A percentile compares a stretch with the other conserved stretches of the same genome.
phyloP scores from a whole-genome alignment of 106 monocot genomes.

The Dendrobium huoshanense region DNA sequence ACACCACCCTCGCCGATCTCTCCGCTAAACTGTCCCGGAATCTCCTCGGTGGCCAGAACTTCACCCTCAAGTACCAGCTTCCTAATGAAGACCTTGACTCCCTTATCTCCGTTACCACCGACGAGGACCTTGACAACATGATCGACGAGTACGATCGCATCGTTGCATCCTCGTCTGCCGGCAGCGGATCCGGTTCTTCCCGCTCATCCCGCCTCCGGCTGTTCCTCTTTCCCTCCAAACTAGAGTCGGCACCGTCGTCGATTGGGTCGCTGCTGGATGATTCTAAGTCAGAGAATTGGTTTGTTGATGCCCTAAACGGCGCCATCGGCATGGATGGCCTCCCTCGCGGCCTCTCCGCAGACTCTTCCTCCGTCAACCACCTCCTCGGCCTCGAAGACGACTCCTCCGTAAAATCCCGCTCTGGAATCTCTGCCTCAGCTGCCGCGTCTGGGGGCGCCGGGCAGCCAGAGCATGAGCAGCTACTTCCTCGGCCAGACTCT shows the following conservation, averaged over 20 bases:
- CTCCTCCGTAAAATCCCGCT: constrained; percentile 20
- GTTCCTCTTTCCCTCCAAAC: constrained; percentile 68
- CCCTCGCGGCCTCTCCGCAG: constrained; percentile 37
- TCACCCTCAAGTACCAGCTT: constrained; percentile 92
- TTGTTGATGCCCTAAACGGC: constrained; percentile 89
- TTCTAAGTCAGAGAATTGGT: constrained; percentile 90
- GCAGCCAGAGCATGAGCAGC: constrained; percentile 7
- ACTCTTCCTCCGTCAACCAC: constrained; percentile 73
- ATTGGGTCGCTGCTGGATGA: constrained; percentile 75
- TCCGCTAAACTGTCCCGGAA: constrained; percentile 48
- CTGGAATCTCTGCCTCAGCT: constrained; percentile 2
- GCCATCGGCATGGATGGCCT: constrained; percentile 44
- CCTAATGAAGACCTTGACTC: constrained; percentile 98
- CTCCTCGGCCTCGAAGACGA: constrained; percentile 87
- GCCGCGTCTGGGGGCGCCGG: neutral
- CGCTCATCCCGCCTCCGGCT: constrained; percentile 53
- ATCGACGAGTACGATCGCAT: constrained; percentile 93
- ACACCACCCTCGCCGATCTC: constrained; percentile 63
- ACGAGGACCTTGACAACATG: constrained; percentile 98
- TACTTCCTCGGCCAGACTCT: constrained; percentile 39
- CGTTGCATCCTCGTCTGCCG: constrained; percentile 9
- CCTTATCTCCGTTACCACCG: constrained; percentile 83
- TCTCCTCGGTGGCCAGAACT: constrained; percentile 47
- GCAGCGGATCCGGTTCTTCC: constrained; percentile 4
- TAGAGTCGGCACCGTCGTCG: constrained; percentile 56